Conservation (phyloP, 2,329 filamentous ascomycete species). For the Madurella mycetomatis region DNA sequence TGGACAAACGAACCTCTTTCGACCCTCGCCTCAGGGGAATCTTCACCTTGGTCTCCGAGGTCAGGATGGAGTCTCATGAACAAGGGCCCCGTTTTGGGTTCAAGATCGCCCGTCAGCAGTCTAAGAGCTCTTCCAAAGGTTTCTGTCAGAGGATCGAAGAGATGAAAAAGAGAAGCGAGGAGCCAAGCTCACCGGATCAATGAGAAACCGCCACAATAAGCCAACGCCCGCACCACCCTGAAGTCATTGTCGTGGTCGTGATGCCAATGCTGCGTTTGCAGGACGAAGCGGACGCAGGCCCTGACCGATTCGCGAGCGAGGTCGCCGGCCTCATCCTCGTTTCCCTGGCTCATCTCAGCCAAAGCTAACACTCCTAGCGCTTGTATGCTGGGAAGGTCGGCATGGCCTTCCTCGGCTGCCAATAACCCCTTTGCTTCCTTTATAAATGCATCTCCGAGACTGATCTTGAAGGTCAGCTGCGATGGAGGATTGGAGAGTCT, state of each 20-base stretch:
- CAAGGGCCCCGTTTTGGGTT: constrained; percentile 22
- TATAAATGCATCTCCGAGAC: constrained; percentile 23
- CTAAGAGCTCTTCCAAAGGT: constrained; percentile 13
- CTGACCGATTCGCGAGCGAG: constrained; percentile 20
- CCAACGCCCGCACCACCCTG: constrained; percentile 15
- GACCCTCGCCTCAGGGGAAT: constrained; percentile 18
- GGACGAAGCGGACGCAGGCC: constrained; percentile 17
- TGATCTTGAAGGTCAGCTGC: constrained; percentile 14
- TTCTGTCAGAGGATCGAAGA: neutral
- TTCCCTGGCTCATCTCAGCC: constrained; percentile 21
- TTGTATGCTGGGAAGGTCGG: constrained; percentile 22
- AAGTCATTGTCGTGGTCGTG: constrained; percentile 12
- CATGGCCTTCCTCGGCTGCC: constrained; percentile 7
- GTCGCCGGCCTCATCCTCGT: constrained; percentile 23
- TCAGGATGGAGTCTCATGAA: constrained; percentile 22
- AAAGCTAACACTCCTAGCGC: constrained; percentile 22
- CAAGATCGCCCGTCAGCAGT: constrained; percentile 23
- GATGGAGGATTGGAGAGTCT: constrained; percentile 11
- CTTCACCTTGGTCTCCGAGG: constrained; percentile 14
- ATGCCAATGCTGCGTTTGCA: constrained; percentile 7
- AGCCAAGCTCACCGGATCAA: constrained; percentile 17
- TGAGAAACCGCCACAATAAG: constrained; percentile 24
- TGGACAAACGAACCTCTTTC: constrained; percentile 20
- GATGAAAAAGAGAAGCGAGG: neutral
- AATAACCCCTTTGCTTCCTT: constrained; percentile 22